Base-by-base conservation (phyloP, 352 stramenopile species). In the Phytophthora tentaculata region DNA sequence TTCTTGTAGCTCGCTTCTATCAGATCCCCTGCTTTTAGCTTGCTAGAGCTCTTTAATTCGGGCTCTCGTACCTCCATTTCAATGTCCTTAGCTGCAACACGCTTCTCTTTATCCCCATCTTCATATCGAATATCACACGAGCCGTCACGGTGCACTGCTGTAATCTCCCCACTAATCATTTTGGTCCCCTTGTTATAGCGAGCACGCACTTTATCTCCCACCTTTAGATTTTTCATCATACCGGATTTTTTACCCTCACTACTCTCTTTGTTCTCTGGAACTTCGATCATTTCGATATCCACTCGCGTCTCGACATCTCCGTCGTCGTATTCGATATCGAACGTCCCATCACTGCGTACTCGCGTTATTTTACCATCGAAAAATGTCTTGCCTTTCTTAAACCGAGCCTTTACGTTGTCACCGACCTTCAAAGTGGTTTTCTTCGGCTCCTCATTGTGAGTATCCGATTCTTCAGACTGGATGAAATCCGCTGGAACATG, bases 281-380 rank as follows among this genome's bases (percentile, higher is more conserved):
- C 43, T 41, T 79, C 67, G 39, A 82, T 77, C 37, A 69, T 62
- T 0, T 69, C 50, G 19, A 63, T 52, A 3, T 61, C 59, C 2
- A 81, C 76, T 1, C 45, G 58, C 24, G 66, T 82, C 56, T 84
- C 81, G 2, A 71, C 52, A n/a, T 86, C 76, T 16, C 79, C 79
- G 28, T 92, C 67, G n/a, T 89, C 83, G 19, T 88, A 91, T 57
- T 85, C 68, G 22, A 96, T 70, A 43, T 94, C 86, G 35, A 78
- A 91, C 7, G 81, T 91, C 19, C 78, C 83, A 60, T 93, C 76
- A 5, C 60, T 73, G 44, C 79, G 70, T 2, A 73, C 76, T 28
- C 79, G 53, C 0, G 39, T 22, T 16, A 95, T 74, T 49, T 66
- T 83, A 2, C 82, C 84, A 24, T 54, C 23, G 57, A 80, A 91